Evolutionary conservation across 805 yeast genomes (phyloP).

Genomic region (Kodamaea sagamina): DNA sequence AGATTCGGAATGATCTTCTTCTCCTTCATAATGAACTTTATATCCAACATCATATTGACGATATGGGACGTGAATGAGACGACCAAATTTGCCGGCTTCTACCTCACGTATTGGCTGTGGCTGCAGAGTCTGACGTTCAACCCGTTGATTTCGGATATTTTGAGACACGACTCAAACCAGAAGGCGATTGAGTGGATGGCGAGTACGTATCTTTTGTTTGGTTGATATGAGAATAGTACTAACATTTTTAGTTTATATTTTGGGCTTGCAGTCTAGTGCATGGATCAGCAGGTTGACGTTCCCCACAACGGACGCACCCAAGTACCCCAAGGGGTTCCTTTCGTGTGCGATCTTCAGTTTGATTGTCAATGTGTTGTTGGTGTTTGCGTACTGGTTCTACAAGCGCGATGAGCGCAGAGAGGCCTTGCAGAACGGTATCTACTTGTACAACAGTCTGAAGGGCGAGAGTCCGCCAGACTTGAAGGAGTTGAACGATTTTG

Average conservation of each 20-base stretch:
- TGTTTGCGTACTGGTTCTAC: conserved; percentile 40
- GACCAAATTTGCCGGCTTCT: conserved; percentile 27
- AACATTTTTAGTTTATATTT: conserved; percentile 20
- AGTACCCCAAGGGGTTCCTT: conserved; percentile 23
- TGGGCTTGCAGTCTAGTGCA: conserved; percentile 24
- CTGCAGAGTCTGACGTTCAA: conserved; percentile 25
- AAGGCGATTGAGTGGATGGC: conserved; percentile 24
- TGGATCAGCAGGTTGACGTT: conserved; percentile 24
- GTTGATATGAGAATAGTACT: conserved; percentile 20
- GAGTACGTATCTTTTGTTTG: neutral
- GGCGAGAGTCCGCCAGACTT: conserved; percentile 9
- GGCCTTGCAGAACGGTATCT: conserved; percentile 51
- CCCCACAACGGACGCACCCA: conserved; percentile 26
- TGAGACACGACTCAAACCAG: conserved; percentile 23
- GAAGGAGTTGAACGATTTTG: neutral
- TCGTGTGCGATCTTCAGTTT: conserved; percentile 43
- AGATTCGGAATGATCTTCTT: conserved; percentile 23
- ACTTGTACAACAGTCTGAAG: conserved; percentile 9
- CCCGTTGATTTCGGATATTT: conserved; percentile 27
- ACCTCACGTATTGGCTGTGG: conserved; percentile 25
- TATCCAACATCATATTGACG: conserved; percentile 24
- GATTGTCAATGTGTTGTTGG: conserved; percentile 23
- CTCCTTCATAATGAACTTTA: conserved; percentile 22
- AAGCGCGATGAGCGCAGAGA: conserved; percentile 51
- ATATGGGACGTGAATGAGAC: conserved; percentile 25